Evolutionary conservation across 2,329 filamentous ascomycete species (phyloP).

Genomic region (Aspergillus quadrilineatus): DNA sequence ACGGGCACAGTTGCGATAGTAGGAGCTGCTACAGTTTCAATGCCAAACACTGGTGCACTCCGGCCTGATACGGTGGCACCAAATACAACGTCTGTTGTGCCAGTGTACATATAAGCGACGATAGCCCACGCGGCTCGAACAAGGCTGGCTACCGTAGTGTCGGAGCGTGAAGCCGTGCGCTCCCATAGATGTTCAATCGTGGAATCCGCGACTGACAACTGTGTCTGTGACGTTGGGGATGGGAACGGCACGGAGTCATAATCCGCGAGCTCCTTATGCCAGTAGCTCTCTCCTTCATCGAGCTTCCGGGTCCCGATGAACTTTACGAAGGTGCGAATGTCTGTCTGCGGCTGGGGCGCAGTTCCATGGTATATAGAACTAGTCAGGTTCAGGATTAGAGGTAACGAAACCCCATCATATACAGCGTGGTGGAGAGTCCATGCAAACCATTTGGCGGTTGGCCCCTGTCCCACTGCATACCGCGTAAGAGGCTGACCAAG

Average conservation of each 20-base stretch:
- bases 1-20: slow-evolving; percentile 37
- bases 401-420: slow-evolving; percentile 16
- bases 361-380: slow-evolving; percentile 18
- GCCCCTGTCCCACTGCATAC: too few relatives aligned
- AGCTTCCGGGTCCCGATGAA: too few relatives aligned
- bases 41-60: slow-evolving; percentile 50
- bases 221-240: too few relatives aligned
- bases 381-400: slow-evolving; percentile 24
- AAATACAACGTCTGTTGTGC: slow-evolving; percentile 51
- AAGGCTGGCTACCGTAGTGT: slow-evolving; percentile 49
- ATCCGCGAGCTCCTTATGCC: too few relatives aligned
- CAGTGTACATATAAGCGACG: slow-evolving; percentile 47
- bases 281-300: too few relatives aligned
- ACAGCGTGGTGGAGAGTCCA: background rate
- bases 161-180: background rate
- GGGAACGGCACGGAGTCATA: too few relatives aligned
- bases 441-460: too few relatives aligned
- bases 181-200: background rate
- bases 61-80: slow-evolving; percentile 56
- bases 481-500: background rate
- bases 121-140: slow-evolving; percentile 55
- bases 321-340: too few relatives aligned
- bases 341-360: too few relatives aligned
- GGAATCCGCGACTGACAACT: background rate
- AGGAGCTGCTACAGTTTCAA: slow-evolving; percentile 50